Conservation (phyloP, 805 yeast species). For the Metschnikowia santaceciliae region DNA sequence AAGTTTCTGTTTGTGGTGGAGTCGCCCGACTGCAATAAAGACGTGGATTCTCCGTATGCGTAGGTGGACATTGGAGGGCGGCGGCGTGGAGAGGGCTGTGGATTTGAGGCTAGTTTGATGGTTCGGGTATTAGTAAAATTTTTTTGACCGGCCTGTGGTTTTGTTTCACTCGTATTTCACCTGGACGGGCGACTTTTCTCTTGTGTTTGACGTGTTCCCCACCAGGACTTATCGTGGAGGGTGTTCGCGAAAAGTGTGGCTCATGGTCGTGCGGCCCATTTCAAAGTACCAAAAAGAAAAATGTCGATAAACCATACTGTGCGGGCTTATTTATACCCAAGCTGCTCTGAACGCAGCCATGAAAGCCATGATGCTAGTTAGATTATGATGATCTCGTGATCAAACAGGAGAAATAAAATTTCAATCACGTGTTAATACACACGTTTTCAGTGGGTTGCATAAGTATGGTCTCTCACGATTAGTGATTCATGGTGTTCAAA, state of each 20-base stretch:
- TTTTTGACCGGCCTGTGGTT: not conserved
- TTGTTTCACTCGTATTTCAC: not conserved
- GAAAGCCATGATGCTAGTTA: too few species aligned
- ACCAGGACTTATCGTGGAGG: not conserved
- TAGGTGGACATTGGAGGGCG: not conserved
- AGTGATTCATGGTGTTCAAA: too few species aligned
- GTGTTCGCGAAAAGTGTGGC: not conserved
- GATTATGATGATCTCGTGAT: too few species aligned
- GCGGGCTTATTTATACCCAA: too few species aligned
- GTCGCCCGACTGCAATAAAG: constrained; percentile 1
- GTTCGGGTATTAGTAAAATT: not conserved
- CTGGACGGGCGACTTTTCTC: not conserved
- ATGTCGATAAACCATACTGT: too few species aligned
- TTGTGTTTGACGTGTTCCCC: not conserved
- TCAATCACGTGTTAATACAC: too few species aligned
- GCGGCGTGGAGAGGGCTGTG: not conserved
- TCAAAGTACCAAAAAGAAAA: not conserved
- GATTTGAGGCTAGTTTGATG: not conserved
- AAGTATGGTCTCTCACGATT: too few species aligned
- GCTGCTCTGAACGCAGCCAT: too few species aligned
- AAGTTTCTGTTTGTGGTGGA: constrained; percentile 4
- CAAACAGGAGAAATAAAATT: too few species aligned
- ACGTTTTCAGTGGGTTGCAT: too few species aligned
- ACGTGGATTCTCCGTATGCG: not conserved
- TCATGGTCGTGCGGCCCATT: not conserved